Conservation (phyloP, 306 rosid genomes). For the Rosa multiflora region DNA sequence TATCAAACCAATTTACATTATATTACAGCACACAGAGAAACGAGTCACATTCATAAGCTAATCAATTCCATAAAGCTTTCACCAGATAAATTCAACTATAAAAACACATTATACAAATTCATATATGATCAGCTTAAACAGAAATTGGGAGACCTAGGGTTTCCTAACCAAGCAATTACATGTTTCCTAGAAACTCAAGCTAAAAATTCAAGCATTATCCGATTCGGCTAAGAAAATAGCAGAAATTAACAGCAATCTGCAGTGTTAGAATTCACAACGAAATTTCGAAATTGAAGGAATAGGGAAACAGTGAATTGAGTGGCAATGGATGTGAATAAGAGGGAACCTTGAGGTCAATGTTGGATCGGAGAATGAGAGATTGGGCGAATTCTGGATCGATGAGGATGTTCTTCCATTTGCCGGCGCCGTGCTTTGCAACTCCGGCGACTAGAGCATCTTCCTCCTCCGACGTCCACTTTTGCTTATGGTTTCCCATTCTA, state of each 20-base stretch:
- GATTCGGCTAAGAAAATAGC: neutral
- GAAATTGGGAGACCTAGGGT: conserved; percentile 1
- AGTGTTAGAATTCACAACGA: neutral
- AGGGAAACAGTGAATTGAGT: neutral
- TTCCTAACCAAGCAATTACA: neutral
- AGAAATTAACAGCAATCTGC: neutral
- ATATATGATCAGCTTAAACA: neutral
- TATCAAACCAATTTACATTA: neutral
- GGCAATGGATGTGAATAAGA: neutral
- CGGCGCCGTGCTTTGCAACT: conserved; percentile 67
- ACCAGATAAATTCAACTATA: neutral
- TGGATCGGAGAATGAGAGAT: conserved; percentile 60
- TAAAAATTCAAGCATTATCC: neutral
- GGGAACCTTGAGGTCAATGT: conserved; percentile 75
- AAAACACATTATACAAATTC: neutral
- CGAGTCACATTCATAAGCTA: too few species aligned
- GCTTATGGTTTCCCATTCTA: conserved; percentile 73
- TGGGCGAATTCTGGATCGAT: conserved; percentile 60
- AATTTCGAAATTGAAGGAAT: neutral
- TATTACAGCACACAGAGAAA: neutral
- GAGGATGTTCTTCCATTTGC: conserved; percentile 76
- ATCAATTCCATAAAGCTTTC: neutral
- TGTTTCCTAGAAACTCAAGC: neutral
- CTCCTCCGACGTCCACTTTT: conserved; percentile 71
- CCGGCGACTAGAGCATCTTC: conserved; percentile 68